Evolutionary conservation across 2,329 filamentous ascomycete species (phyloP).

Genomic region (Colletotrichum sansevieriae): DNA sequence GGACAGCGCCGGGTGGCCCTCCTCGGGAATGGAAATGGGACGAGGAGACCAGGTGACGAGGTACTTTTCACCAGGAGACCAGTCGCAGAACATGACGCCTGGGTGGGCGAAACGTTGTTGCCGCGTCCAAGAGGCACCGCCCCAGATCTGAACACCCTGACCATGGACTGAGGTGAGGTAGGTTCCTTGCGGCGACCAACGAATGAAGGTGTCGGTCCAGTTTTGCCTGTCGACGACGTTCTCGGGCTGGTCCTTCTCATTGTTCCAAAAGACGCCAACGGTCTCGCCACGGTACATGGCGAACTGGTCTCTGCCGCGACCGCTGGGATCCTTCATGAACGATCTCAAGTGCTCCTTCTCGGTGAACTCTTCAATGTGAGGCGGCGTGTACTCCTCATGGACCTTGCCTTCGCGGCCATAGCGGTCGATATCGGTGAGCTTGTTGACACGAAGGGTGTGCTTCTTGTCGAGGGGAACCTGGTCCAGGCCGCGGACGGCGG

Average conservation of each 20-base stretch:
- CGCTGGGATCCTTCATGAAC: slow-evolving; percentile 85
- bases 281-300: slow-evolving; percentile 93
- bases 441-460: slow-evolving; percentile 96
- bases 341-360: slow-evolving; percentile 96
- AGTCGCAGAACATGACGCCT: slow-evolving; percentile 95
- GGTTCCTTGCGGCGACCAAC: slow-evolving; percentile 97
- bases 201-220: slow-evolving; percentile 98
- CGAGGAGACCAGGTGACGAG: slow-evolving; percentile 96
- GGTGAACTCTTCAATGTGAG: slow-evolving; percentile 84
- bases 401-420: slow-evolving; percentile 94
- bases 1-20: slow-evolving; percentile 84
- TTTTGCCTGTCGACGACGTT: slow-evolving; percentile 90
- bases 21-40: slow-evolving; percentile 91
- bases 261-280: slow-evolving; percentile 98
- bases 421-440: slow-evolving; percentile 96
- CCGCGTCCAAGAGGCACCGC: slow-evolving; percentile 87
- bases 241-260: slow-evolving; percentile 91
- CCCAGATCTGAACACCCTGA: slow-evolving; percentile 98
- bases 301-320: slow-evolving; percentile 92
- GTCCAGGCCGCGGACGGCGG: slow-evolving; percentile 90
- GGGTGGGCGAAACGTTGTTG: slow-evolving; percentile 95
- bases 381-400: slow-evolving; percentile 89
- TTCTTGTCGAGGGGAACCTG: slow-evolving; percentile 93
- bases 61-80: slow-evolving; percentile 93
- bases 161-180: slow-evolving; percentile 95